A percentile compares a stretch with the other conserved stretches of the same genome.
These are phyloP conservation scores for Psilocybe tampanensis DNA, from an alignment of 768 basidiomycete species.

Conservation along the genomic window DNA sequence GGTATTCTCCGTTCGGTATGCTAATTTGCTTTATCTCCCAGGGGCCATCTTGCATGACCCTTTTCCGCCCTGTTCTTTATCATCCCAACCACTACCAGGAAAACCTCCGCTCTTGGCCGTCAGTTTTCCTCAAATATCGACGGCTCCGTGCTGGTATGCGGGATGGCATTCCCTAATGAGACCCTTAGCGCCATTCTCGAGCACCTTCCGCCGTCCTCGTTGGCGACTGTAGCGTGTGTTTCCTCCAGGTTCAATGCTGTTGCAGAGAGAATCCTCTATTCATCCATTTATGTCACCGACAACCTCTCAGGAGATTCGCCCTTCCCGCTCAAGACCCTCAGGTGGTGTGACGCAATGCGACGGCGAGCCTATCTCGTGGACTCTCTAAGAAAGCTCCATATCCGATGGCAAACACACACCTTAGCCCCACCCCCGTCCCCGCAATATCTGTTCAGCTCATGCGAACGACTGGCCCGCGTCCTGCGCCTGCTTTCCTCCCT, in stretches of 20 bases:
- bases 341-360: slow-evolving; percentile 56
- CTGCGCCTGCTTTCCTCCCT: slow-evolving; percentile 41
- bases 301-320: slow-evolving; percentile 42
- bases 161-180: slow-evolving; percentile 54
- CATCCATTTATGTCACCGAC: slow-evolving; percentile 52
- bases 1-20: slow-evolving; percentile 37
- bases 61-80: not conserved
- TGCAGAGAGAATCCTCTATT: slow-evolving; percentile 62
- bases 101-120: not conserved
- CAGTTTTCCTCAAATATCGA: not conserved
- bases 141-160: not conserved
- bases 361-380: slow-evolving; percentile 47
- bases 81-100: not conserved
- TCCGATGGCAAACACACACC: slow-evolving; percentile 55
- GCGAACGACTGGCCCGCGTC: slow-evolving; percentile 40
- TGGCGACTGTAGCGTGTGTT: slow-evolving; percentile 44
- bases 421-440: slow-evolving; percentile 21
- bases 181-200: slow-evolving; percentile 52
- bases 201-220: slow-evolving; percentile 35
- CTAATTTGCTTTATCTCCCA: slow-evolving; percentile 13
- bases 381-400: slow-evolving; percentile 45
- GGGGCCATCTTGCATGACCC: slow-evolving; percentile 1
- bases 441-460: slow-evolving; percentile 37
- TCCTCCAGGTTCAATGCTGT: slow-evolving; percentile 52
- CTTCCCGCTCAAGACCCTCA: slow-evolving; percentile 42